Evolutionary conservation across 805 yeast genomes (phyloP), one percentile per base, ranked within the genome.

Genomic region (Ogataea trehalophila): DNA sequence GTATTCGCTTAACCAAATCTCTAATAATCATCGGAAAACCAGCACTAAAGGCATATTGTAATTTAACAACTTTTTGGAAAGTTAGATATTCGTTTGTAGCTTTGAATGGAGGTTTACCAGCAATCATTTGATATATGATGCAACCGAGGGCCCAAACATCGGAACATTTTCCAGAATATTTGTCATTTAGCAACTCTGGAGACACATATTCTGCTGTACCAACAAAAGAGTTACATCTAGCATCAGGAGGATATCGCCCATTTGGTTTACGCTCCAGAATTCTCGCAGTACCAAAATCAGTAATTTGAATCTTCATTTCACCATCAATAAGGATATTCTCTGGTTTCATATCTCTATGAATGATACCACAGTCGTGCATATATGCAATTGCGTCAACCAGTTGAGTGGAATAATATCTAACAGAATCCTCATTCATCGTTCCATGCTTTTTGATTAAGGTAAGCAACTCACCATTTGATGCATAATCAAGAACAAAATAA

Each of bases 141-240:
- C 85, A 79, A 3, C 82, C 85, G 51, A 77, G 70, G 0, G 85
- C 83, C 85, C 85, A 79, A 16, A 79, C 65, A 57, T 79, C 85
- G 20, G 80, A 78, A 0, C 81, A 74, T 52, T 77, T 78, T 5
- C 84, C 83, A 56, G 81, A 75, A 55, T 80, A 83, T 57, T 85
- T 86, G 58, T 77, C 86, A 52, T 83, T 87, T 49, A 87, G 69
- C 36, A 87, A 68, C 58, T 87, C 95, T 0, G 95, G 95, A 0
- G 91, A 83, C 6, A 86, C 91, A 57, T 85, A 85, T 56, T 85
- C 92, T 0, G 92, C 92, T 0, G 92, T 86, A 4, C 95, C 95
- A 29, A 87, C 95, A 67, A 87, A 87, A 0, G 94, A 86, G 54
- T 78, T 83, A 0, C 94, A 90, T 56, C 81, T 74, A 1, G 81